Conservation (phyloP, 2,329 filamentous ascomycete genomes). For the Calycina herbarum region DNA sequence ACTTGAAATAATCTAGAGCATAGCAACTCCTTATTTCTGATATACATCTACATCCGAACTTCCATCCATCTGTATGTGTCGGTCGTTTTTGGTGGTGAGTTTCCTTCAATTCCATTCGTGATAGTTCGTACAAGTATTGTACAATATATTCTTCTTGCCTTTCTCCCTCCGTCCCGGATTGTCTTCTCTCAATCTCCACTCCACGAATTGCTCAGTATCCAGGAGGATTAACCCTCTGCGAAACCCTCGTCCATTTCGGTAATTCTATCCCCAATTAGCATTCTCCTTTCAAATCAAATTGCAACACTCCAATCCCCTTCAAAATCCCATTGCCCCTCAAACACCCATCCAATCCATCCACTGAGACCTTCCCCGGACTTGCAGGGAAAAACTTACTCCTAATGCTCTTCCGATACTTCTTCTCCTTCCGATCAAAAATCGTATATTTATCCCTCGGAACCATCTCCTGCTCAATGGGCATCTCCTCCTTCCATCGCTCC, state of each 20-base stretch:
- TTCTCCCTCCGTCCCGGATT: no score
- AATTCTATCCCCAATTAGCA: conserved; percentile 54
- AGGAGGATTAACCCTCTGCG: conserved; percentile 89
- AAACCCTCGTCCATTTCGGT: conserved; percentile 93
- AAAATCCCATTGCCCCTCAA: neutral
- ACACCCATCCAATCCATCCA: neutral
- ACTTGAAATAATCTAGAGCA: conserved; percentile 3
- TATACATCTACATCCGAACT: conserved; percentile 4
- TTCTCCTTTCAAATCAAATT: neutral
- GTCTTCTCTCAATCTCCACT: neutral
- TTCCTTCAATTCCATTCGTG: neutral
- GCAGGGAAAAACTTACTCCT: conserved; percentile 67
- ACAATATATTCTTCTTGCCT: conserved; percentile 26
- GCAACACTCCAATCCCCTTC: neutral
- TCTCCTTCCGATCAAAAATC: conserved; percentile 94
- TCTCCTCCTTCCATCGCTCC: conserved; percentile 89
- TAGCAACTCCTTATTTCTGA: conserved; percentile 8
- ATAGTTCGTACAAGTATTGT: conserved; percentile 10
- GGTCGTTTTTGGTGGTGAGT: neutral
- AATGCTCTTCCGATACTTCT: conserved; percentile 93
- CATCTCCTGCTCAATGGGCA: conserved; percentile 97
- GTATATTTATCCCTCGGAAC: conserved; percentile 95
- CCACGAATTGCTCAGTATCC: conserved; percentile 63
- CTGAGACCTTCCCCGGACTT: no score
- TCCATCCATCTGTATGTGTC: conserved; percentile 1